Evolutionary conservation across 2,329 filamentous ascomycete genomes (phyloP).

Genomic region (Dissoconium aciculare): DNA sequence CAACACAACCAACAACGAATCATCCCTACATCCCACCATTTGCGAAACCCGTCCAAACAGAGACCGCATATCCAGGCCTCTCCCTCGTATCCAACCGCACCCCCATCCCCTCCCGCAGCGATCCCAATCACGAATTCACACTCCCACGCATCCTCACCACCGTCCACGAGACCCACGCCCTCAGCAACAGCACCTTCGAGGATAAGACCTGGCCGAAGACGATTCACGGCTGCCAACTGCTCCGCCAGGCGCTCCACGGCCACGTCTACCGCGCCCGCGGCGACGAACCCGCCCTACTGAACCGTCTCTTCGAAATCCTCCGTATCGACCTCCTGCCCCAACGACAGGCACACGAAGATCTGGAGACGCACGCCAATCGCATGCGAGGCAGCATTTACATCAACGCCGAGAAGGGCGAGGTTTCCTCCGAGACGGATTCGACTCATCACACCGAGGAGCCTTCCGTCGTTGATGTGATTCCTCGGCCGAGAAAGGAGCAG

Average conservation of each 20-base stretch:
- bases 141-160: constrained; percentile 37
- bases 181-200: constrained; percentile 47
- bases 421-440: constrained; percentile 28
- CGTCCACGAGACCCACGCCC: constrained; percentile 39
- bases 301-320: constrained; percentile 38
- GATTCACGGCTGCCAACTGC: constrained; percentile 39
- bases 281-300: constrained; percentile 37
- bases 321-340: constrained; percentile 41
- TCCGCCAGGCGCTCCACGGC: constrained; percentile 34
- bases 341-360: constrained; percentile 33
- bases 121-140: constrained; percentile 30
- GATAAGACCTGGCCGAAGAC: constrained; percentile 50
- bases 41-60: constrained; percentile 6
- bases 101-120: too few relatives aligned
- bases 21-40: too few relatives aligned
- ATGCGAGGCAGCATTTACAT: constrained; percentile 48
- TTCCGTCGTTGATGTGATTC: constrained; percentile 14
- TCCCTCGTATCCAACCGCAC: constrained; percentile 50
- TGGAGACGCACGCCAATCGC: constrained; percentile 41
- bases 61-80: constrained; percentile 24
- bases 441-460: constrained; percentile 14
- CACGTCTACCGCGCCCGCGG: constrained; percentile 26
- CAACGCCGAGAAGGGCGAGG: constrained; percentile 38
- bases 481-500: too few relatives aligned
- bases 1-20: too few relatives aligned